These are phyloP conservation scores for Cystobasidiaceae sp. DNA, from an alignment of 1,284 basidiomycete genomes.

Conservation along the genomic window DNA sequence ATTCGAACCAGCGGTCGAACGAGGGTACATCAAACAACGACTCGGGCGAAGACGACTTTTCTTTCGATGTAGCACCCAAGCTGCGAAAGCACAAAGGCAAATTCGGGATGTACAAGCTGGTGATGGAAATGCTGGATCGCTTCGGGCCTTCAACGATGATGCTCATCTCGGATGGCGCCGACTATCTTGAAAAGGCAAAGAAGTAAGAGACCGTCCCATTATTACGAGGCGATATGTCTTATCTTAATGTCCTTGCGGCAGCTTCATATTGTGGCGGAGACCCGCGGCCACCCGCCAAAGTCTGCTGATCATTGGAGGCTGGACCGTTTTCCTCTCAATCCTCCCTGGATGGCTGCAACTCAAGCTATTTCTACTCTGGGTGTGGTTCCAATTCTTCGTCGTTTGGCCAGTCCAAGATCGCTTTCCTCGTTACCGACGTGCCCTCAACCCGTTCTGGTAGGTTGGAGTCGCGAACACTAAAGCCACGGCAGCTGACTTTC, in stretches of 20 bases:
- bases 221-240: background rate
- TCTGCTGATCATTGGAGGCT: background rate
- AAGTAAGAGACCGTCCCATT: conserved; percentile 10
- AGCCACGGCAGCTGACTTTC: background rate
- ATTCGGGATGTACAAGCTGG: conserved; percentile 14
- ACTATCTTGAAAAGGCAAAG: conserved; percentile 29
- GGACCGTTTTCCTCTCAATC: conserved; percentile 10
- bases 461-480: background rate
- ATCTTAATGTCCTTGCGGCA: background rate
- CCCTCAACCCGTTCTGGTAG: conserved; percentile 30
- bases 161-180: conserved; percentile 19
- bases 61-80: conserved; percentile 5
- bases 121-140: conserved; percentile 8
- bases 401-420: conserved; percentile 29
- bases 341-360: conserved; percentile 1
- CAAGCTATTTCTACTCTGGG: conserved; percentile 16
- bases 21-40: background rate
- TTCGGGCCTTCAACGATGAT: conserved; percentile 25
- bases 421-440: conserved; percentile 29
- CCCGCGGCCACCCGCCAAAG: conserved; percentile 16
- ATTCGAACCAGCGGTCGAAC: background rate
- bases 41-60: background rate
- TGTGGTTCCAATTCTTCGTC: conserved; percentile 31
- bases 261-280: conserved; percentile 26
- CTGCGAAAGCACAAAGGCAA: conserved; percentile 6